Evolutionary conservation across 164 flowering plant genomes (phyloP).

Genomic region (Macadamia tetraphylla): DNA sequence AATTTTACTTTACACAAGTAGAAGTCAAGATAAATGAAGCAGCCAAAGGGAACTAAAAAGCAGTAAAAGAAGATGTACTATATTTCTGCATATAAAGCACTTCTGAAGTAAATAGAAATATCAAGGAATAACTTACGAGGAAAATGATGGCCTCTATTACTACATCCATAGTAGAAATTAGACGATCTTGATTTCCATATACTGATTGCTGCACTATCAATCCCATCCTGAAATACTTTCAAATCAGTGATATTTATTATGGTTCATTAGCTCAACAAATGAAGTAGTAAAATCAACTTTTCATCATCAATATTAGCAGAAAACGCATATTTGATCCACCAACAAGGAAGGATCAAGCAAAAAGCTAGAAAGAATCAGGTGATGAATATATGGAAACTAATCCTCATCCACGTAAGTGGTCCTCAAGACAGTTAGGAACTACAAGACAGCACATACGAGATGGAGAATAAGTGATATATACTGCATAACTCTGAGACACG

Average conservation of each 20-base stretch:
- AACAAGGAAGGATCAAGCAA: background rate
- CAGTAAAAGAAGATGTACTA: too few relatives aligned
- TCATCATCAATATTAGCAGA: background rate
- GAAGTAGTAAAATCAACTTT: conserved; percentile 2
- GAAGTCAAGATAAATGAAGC: too few relatives aligned
- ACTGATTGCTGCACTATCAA: conserved; percentile 44
- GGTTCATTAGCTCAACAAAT: background rate
- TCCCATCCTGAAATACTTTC: conserved; percentile 15
- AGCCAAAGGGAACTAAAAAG: too few relatives aligned
- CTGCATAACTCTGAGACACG: too few relatives aligned
- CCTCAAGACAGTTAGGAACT: background rate
- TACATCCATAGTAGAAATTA: conserved; percentile 66
- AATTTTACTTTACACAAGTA: too few relatives aligned
- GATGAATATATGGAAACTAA: background rate
- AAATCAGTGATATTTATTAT: background rate
- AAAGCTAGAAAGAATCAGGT: background rate
- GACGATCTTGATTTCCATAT: conserved; percentile 84
- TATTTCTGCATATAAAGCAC: too few relatives aligned
- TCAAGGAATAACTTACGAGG: conserved; percentile 50
- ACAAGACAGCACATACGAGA: background rate
- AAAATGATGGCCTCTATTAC: conserved; percentile 57
- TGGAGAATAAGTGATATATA: too few relatives aligned
- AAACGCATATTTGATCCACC: background rate
- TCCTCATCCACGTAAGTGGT: background rate
- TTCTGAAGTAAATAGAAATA: background rate